Percentiles rank a stretch among this genome's conserved stretches.
phyloP scores from a whole-genome alignment of 768 basidiomycete genomes.

The Nidula microcarpa region DNA sequence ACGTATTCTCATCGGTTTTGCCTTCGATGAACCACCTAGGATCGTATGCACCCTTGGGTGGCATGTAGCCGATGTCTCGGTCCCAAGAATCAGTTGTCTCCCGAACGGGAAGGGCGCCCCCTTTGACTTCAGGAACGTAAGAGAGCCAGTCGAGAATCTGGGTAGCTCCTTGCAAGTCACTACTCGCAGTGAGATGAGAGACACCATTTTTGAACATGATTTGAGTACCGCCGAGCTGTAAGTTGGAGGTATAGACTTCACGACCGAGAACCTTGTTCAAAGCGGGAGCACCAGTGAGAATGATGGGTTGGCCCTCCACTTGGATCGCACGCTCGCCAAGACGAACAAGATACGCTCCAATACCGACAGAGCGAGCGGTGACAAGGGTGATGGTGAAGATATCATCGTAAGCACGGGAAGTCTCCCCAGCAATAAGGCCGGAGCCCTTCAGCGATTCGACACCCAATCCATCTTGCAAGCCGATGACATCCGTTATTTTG shows the following conservation, averaged over 20 bases:
- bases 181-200: conserved; percentile 91
- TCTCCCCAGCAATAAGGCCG: conserved; percentile 97
- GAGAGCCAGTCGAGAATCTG: conserved; percentile 95
- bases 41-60: conserved; percentile 94
- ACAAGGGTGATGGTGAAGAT: conserved; percentile 99
- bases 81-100: conserved; percentile 81
- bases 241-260: conserved; percentile 97
- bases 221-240: conserved; percentile 99
- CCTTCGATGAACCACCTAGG: conserved; percentile 98
- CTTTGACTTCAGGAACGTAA: conserved; percentile 84
- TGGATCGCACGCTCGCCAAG: conserved; percentile 97
- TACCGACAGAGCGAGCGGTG: conserved; percentile 97
- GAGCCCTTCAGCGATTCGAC: conserved; percentile 96
- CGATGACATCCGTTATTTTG: conserved; percentile 96
- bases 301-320: conserved; percentile 99
- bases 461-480: conserved; percentile 95
- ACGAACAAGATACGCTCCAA: conserved; percentile 97
- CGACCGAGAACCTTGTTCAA: conserved; percentile 99
- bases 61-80: conserved; percentile 84
- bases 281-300: conserved; percentile 94
- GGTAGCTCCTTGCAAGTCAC: conserved; percentile 92
- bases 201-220: conserved; percentile 99
- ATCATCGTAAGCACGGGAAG: conserved; percentile 97
- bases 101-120: conserved; percentile 76
- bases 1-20: conserved; percentile 78